Evolutionary conservation across 768 basidiomycete species (phyloP), one percentile per base, ranked within the genome.

Genomic region (Lactarius deliciosus): DNA sequence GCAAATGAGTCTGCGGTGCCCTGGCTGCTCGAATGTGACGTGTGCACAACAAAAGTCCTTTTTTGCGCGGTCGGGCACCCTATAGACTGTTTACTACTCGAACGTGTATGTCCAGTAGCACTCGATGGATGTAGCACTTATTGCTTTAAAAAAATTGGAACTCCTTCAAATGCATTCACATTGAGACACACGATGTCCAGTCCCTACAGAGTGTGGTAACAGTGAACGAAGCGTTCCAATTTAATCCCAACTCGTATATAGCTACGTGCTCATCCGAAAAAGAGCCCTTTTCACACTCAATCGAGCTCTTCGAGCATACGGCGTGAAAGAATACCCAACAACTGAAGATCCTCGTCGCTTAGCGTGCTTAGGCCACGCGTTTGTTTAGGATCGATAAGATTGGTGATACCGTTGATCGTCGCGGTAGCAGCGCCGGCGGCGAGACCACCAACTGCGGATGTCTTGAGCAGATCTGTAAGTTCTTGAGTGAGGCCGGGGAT

Each of bases 31-130:
- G 60, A 96, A 96, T 74, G 85, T 85, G 63, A 91, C 90, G 32
- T 99, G 97, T 75, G 87, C 83, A 22, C 81, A 89, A 68, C 90
- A 92, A 72, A 98, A 98, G 79, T 83, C 82, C 66, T 98, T 93
- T 91, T 92, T 99, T 76, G 85, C 86, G 57, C 85, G 84, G 65
- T 91, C 91, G 10, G 94, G 94, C 7, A 75, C 74, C n/a, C 57
- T 73, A 74, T 61, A 63, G 45, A 61, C 47, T 6, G 6, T 41
- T 22, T 38, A 9, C 15, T 13, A 36, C 22, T 30, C 47, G 34
- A 30, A 54, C 11, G 9, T 28, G 10, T 18, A 20, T 4, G 3
- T 36, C 10, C 13, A 9, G 22, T 34, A 5, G 50, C 13, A 6
- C 59, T 28, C 25, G n/a, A n/a, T 30, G 38, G 1, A 18, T 13